These are phyloP conservation scores for Oryza glumipatula DNA, from an alignment of 176 grass and related monocot genomes.

Conservation along the genomic window DNA sequence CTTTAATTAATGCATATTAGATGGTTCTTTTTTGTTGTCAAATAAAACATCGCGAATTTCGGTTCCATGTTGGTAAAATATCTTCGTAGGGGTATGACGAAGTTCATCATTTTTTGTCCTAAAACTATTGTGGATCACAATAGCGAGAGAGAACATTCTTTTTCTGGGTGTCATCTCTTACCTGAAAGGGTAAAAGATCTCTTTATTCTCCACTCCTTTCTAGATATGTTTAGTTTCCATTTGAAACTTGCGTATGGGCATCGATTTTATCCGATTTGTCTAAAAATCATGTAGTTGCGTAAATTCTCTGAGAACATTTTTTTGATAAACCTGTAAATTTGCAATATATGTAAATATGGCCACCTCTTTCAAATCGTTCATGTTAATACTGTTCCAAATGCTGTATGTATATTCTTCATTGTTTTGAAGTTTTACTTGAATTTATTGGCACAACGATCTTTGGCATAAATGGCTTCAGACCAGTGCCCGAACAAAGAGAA, in stretches of 20 bases:
- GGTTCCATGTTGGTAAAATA: neutral
- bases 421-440: neutral
- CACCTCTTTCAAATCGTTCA: neutral
- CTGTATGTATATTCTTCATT: neutral
- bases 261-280: neutral
- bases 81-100: neutral
- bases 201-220: neutral
- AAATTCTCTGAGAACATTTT: neutral
- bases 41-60: neutral
- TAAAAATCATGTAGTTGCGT: neutral
- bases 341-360: neutral
- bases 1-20: neutral
- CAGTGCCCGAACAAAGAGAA: no score
- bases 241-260: neutral
- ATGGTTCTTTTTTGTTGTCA: no score
- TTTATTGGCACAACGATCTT: neutral
- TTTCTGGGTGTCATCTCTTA: neutral
- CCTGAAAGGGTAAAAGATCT: neutral
- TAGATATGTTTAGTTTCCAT: neutral
- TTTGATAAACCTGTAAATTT: neutral
- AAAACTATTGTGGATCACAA: neutral
- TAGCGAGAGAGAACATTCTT: neutral
- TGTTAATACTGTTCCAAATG: neutral
- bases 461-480: neutral
- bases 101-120: neutral